phyloP scores from a whole-genome alignment of 1,139 yeast species.

The Kodamaea sp. region DNA sequence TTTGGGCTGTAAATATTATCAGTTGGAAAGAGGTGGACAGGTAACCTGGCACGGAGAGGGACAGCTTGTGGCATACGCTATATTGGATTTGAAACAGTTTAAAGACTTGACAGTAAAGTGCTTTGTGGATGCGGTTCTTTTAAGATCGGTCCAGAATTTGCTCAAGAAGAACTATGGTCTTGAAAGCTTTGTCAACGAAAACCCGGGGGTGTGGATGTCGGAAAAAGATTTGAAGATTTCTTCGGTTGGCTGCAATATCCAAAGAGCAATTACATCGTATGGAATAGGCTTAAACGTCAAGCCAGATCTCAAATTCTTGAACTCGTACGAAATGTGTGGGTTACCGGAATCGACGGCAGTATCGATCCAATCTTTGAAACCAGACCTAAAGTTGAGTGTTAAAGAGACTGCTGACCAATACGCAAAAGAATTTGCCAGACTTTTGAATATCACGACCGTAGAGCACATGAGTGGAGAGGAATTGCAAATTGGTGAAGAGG shows the following conservation, averaged over 20 bases:
- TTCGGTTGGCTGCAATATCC: constrained; percentile 85
- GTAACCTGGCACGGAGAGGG: constrained; percentile 97
- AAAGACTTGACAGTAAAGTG: constrained; percentile 65
- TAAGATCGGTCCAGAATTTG: constrained; percentile 59
- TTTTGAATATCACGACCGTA: constrained; percentile 46
- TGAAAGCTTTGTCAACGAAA: constrained; percentile 51
- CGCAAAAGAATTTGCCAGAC: constrained; percentile 53
- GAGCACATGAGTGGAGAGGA: constrained; percentile 45
- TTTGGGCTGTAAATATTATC: constrained; percentile 54
- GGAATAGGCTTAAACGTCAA: constrained; percentile 81
- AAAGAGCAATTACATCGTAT: constrained; percentile 83
- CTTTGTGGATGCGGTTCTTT: constrained; percentile 68
- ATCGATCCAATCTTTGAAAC: constrained; percentile 25
- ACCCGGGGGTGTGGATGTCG: constrained; percentile 86
- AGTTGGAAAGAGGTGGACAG: constrained; percentile 93
- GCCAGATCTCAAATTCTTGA: constrained; percentile 73
- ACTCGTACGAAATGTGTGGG: constrained; percentile 83
- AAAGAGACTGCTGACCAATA: constrained; percentile 52
- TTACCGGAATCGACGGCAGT: constrained; percentile 56
- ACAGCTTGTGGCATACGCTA: constrained; percentile 83
- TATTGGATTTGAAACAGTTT: constrained; percentile 71
- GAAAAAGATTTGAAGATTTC: constrained; percentile 67
- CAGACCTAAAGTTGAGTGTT: constrained; percentile 23
- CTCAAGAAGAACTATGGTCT: constrained; percentile 47
- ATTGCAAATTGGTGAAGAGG: constrained; percentile 11